phyloP scores from a whole-genome alignment of 2,329 filamentous ascomycete species.

The Pseudogymnoascus sp. region DNA sequence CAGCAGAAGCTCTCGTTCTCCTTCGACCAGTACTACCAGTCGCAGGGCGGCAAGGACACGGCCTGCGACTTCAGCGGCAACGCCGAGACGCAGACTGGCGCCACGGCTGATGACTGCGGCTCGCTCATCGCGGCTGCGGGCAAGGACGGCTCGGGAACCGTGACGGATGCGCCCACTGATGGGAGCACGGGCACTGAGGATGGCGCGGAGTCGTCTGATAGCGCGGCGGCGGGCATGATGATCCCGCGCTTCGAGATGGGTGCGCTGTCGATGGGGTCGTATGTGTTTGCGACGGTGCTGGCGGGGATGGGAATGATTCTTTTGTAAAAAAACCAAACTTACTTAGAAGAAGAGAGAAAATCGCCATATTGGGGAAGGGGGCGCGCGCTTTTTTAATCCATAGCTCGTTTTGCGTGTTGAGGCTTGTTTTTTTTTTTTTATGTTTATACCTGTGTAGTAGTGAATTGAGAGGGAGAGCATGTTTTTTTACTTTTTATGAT shows the following conservation, averaged over 20 bases:
- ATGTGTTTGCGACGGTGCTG: slow-evolving; percentile 40
- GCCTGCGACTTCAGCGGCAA: slow-evolving; percentile 67
- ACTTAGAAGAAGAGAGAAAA: neutral
- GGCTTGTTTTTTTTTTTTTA: neutral
- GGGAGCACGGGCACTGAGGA: slow-evolving; percentile 25
- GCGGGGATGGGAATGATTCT: slow-evolving; percentile 47
- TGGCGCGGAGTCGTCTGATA: slow-evolving; percentile 19
- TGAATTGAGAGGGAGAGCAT: neutral
- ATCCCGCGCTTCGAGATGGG: slow-evolving; percentile 38
- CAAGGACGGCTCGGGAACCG: slow-evolving; percentile 47
- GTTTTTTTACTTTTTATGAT: neutral
- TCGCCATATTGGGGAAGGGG: neutral
- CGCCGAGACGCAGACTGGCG: slow-evolving; percentile 44
- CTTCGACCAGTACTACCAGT: slow-evolving; percentile 63
- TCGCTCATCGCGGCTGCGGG: slow-evolving; percentile 55
- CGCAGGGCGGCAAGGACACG: slow-evolving; percentile 41
- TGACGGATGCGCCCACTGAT: slow-evolving; percentile 39
- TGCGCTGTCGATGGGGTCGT: slow-evolving; percentile 39
- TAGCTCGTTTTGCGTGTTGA: neutral
- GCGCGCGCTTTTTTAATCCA: neutral
- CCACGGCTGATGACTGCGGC: slow-evolving; percentile 46
- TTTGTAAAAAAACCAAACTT: slow-evolving; percentile 32
- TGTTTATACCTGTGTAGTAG: neutral
- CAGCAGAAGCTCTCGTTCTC: slow-evolving; percentile 65
- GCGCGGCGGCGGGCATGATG: slow-evolving; percentile 34